Conservation (phyloP, 345 rosid genomes). For the Lepidium didymum region DNA sequence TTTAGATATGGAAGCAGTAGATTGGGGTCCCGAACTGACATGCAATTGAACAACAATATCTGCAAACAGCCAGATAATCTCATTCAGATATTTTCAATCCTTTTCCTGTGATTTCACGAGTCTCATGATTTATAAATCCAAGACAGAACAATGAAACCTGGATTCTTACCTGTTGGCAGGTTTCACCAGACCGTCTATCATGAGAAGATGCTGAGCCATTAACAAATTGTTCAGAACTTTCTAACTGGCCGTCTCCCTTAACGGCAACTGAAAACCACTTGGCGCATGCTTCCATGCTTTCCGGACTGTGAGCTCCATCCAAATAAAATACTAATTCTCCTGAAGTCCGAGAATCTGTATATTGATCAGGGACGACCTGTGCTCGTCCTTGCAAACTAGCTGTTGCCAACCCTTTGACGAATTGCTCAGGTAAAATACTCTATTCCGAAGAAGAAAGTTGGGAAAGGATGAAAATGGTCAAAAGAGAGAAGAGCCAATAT, state of each 20-base stretch:
- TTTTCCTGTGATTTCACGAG: not conserved
- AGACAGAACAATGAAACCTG: not conserved
- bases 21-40: constrained; percentile 77
- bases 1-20: constrained; percentile 55
- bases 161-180: constrained; percentile 51
- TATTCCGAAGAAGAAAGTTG: constrained; percentile 26
- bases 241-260: constrained; percentile 39
- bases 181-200: constrained; percentile 26
- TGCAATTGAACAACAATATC: constrained; percentile 72
- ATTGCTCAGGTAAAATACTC: constrained; percentile 71
- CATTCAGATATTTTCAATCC: not conserved
- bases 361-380: constrained; percentile 65
- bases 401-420: constrained; percentile 72
- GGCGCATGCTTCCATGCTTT: constrained; percentile 92
- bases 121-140: not conserved
- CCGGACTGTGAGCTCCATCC: constrained; percentile 99
- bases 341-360: constrained; percentile 32
- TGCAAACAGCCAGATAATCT: constrained; percentile 29
- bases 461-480: not conserved
- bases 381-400: constrained; percentile 96
- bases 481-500: not conserved
- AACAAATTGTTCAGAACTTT: constrained; percentile 26
- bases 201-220: constrained; percentile 33
- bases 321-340: constrained; percentile 75
- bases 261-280: constrained; percentile 77